Conservation (phyloP, 2,329 filamentous ascomycete genomes). For the Cytospora piceae region DNA sequence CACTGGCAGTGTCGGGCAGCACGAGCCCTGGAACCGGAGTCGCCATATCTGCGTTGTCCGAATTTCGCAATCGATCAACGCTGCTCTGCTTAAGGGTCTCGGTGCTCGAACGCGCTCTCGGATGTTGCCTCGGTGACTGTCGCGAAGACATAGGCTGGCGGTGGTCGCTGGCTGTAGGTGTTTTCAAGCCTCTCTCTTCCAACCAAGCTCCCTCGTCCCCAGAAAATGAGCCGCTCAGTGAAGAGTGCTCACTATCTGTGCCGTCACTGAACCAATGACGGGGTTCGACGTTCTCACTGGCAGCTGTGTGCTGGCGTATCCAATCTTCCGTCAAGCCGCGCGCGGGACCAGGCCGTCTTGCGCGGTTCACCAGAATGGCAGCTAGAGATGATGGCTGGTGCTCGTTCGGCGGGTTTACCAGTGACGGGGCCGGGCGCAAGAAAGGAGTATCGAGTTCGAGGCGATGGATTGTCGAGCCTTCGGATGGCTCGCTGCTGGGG, state of each 20-base stretch:
- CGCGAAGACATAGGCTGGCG: conserved; percentile 35
- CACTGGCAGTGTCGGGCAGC: conserved; percentile 13
- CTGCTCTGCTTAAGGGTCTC: conserved; percentile 56
- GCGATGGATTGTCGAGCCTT: conserved; percentile 64
- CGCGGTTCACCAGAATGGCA: conserved; percentile 66
- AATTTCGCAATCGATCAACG: conserved; percentile 33
- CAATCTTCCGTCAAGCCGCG: conserved; percentile 78
- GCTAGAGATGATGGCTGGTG: conserved; percentile 44
- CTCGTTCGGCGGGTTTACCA: conserved; percentile 43
- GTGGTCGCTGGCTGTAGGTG: conserved; percentile 48
- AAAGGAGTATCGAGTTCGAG: conserved; percentile 66
- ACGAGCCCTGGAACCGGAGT: conserved; percentile 34
- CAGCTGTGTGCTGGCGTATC: conserved; percentile 83
- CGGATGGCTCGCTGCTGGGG: conserved; percentile 61
- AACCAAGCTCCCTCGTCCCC: conserved; percentile 53
- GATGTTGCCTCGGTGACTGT: conserved; percentile 43
- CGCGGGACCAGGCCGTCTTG: conserved; percentile 52
- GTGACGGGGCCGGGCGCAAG: conserved; percentile 58
- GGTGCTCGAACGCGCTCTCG: conserved; percentile 56
- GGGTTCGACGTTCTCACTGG: conserved; percentile 68
- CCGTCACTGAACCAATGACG: conserved; percentile 86
- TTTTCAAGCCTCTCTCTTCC: conserved; percentile 52
- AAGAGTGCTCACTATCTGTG: conserved; percentile 74
- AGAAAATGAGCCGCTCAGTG: conserved; percentile 67
- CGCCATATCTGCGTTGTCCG: conserved; percentile 34